A percentile compares a stretch with the other conserved stretches of the same genome.
Conservation (phyloP, 495 filamentous ascomycete species). For the Penicillium fimorum region DNA sequence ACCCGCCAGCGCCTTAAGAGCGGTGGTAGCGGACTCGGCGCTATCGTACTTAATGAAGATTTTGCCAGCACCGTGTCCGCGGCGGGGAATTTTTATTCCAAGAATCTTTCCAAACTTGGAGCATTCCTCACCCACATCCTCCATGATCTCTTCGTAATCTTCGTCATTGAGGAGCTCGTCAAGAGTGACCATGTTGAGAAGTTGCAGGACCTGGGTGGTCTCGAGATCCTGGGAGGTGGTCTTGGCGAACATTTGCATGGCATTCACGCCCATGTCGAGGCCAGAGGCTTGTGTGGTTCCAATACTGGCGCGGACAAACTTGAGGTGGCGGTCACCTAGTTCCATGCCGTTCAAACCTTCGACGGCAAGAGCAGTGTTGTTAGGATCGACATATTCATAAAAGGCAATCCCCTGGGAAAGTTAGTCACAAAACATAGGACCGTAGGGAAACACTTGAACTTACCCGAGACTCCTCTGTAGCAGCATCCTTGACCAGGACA, state of each 20-base stretch:
- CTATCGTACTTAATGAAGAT: conserved; percentile 93
- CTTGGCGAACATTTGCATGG: conserved; percentile 98
- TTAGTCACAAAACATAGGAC: conserved; percentile 20
- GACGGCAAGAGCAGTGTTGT: conserved; percentile 78
- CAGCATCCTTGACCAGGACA: conserved; percentile 81
- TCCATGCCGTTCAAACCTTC: conserved; percentile 92
- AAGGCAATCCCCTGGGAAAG: conserved; percentile 82
- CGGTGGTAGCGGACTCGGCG: conserved; percentile 74
- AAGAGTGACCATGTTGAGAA: conserved; percentile 96
- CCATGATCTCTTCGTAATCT: conserved; percentile 94
- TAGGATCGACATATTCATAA: conserved; percentile 85
- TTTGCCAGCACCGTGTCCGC: conserved; percentile 88
- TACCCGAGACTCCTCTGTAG: conserved; percentile 86
- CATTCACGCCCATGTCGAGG: conserved; percentile 92
- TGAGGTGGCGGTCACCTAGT: conserved; percentile 79
- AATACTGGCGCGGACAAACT: conserved; percentile 84
- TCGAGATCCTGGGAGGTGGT: conserved; percentile 78
- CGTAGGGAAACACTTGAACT: conserved; percentile 34
- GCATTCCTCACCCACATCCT: conserved; percentile 91
- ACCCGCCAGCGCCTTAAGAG: conserved; percentile 81
- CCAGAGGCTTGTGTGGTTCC: conserved; percentile 87
- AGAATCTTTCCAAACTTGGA: conserved; percentile 81
- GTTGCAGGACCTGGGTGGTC: conserved; percentile 76
- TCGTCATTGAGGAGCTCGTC: conserved; percentile 93
- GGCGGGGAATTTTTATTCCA: conserved; percentile 87